Evolutionary conservation across 2,329 filamentous ascomycete genomes (phyloP).

Genomic region (Geoglossum cookeanum): DNA sequence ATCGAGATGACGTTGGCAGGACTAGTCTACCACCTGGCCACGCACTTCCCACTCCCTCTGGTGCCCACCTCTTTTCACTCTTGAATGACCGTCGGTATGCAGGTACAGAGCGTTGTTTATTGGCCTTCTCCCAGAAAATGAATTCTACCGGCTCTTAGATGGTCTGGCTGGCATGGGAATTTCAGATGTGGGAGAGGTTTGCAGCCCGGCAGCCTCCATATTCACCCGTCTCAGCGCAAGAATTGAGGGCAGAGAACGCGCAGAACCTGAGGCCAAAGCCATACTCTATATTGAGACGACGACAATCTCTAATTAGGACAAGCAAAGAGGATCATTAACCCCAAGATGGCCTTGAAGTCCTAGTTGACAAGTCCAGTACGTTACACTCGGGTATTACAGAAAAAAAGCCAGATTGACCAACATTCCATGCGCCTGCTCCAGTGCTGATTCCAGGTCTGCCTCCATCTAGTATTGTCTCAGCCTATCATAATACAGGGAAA

Average conservation of each 20-base stretch:
- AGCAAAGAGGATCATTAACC: not conserved
- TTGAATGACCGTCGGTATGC: not conserved
- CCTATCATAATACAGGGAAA: not conserved
- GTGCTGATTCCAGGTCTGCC: constrained; percentile 2
- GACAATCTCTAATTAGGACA: not conserved
- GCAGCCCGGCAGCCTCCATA: not conserved
- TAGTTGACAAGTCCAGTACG: not conserved
- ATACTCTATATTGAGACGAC: not conserved
- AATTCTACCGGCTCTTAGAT: not conserved
- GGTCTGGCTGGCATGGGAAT: not conserved
- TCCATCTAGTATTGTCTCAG: constrained; percentile 3
- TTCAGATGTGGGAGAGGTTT: not conserved
- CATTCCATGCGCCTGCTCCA: constrained; percentile 1
- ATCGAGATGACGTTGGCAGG: not conserved
- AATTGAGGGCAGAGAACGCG: not conserved
- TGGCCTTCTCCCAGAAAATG: not conserved
- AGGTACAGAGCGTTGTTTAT: not conserved
- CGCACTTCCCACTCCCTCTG: not conserved
- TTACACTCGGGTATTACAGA: constrained; percentile 1
- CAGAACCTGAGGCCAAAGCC: not conserved
- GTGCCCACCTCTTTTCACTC: not conserved
- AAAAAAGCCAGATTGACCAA: constrained; percentile 3
- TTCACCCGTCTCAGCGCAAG: not conserved
- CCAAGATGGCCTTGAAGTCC: not conserved
- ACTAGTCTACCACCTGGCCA: not conserved